Evolutionary conservation across 2,329 filamentous ascomycete genomes (phyloP).

Genomic region (Lecanicillium sp.): DNA sequence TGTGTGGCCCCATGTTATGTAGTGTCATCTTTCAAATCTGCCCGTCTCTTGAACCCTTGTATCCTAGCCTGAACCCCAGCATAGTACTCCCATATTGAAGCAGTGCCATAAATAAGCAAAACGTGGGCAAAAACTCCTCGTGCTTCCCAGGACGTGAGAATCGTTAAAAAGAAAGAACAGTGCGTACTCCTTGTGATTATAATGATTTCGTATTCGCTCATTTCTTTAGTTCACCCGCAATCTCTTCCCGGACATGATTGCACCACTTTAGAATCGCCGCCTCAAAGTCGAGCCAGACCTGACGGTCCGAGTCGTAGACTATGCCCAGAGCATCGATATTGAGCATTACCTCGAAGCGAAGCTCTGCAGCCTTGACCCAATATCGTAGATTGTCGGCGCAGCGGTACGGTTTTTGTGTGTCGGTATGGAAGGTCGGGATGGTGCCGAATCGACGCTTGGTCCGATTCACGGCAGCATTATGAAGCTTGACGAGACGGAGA

Average conservation of each 20-base stretch:
- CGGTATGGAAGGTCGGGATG: slow-evolving; percentile 83
- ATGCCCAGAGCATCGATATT: slow-evolving; percentile 79
- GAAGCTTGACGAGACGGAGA: slow-evolving; percentile 71
- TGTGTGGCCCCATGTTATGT: no score
- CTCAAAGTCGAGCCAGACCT: slow-evolving; percentile 77
- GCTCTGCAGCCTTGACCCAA: slow-evolving; percentile 92
- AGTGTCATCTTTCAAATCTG: no score
- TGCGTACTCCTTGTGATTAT: background rate
- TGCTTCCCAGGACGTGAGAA: no score
- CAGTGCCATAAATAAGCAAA: no score
- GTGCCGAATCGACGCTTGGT: slow-evolving; percentile 81
- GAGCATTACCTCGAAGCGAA: slow-evolving; percentile 83
- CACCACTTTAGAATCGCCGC: slow-evolving; percentile 78
- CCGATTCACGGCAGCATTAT: slow-evolving; percentile 81
- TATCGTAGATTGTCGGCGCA: slow-evolving; percentile 88
- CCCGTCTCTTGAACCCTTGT: no score
- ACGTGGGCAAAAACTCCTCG: no score
- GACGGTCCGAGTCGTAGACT: slow-evolving; percentile 62
- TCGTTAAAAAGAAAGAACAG: no score
- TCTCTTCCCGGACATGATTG: slow-evolving; percentile 71
- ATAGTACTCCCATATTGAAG: no score
- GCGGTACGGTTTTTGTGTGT: slow-evolving; percentile 90
- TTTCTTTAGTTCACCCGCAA: slow-evolving; percentile 55
- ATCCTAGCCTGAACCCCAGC: no score
- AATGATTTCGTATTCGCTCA: slow-evolving; percentile 5